Evolutionary conservation across 768 basidiomycete species (phyloP), one percentile per base, ranked within the genome.

Genomic region (Tubosaeta brunneosetosa): DNA sequence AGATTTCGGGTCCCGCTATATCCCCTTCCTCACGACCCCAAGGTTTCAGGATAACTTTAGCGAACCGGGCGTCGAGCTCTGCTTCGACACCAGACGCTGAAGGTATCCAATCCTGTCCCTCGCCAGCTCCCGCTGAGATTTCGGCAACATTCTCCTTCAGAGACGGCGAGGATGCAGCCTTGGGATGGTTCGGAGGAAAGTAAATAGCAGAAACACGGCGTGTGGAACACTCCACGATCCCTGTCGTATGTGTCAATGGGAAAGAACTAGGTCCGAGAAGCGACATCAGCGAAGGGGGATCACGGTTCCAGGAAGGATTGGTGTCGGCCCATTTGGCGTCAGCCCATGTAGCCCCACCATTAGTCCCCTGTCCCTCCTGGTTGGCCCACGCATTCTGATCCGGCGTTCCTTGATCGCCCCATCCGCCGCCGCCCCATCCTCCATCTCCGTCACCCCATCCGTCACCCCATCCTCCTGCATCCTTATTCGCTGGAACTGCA

Each of bases 141-240:
- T 29, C 9, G 9, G 9, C 9, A 9, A 29, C 2, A 29, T 29
- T 29, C 29, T 29, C 9, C 29, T 29, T 29, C 29, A 29, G 29
- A 9, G 29, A 29, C 29, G 29, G 6, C 29, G 29, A 29, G 29
- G 29, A 29, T 29, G 29, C 29, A 29, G 29, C 29, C 29, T 29
- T 29, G 6, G 29, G 29, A 29, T 29, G 29, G 29, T 9, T 9
- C 2, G 29, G 29, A 29, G 29, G 29, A 29, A 29, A 29, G 29
- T 29, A 9, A 29, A 29, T 64, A 10, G 75, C 67, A 50, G 75
- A 73, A 63, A 90, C 71, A 31, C 77, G 75, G 11, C 88, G 76
- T 50, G 83, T 78, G 1, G 84, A 84, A 32, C 72, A 76, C 67
- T 90, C 88, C 48, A 86, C 80, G 44, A 87, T 67, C 9, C 84